Conservation (phyloP, 257 asterid species). For the Solanum bulbocastanum region DNA sequence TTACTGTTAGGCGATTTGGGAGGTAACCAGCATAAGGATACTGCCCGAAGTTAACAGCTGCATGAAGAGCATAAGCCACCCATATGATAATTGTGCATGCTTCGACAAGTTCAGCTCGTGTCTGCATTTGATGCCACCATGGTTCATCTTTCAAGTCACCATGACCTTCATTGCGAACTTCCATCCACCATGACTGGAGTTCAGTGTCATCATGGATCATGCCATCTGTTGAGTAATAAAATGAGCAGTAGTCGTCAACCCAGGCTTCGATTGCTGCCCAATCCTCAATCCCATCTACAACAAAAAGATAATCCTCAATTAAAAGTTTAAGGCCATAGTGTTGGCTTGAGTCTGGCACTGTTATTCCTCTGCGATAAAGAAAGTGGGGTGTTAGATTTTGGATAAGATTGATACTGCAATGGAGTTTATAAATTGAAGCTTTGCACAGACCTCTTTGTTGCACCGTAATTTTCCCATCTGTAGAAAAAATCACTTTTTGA, state of each 20-base stretch:
- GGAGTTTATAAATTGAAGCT: neutral
- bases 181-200: conserved; percentile 27
- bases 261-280: conserved; percentile 23
- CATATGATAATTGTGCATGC: conserved; percentile 21
- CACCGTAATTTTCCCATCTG: no score
- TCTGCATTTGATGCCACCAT: conserved; percentile 29
- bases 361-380: conserved; percentile 19
- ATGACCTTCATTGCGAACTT: conserved; percentile 17
- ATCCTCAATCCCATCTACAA: conserved; percentile 24
- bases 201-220: conserved; percentile 13
- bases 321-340: conserved; percentile 16
- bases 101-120: neutral
- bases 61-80: conserved; percentile 28
- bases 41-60: conserved; percentile 28
- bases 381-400: neutral
- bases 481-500: no score
- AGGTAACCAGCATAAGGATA: conserved; percentile 29
- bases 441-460: conserved; percentile 42
- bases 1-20: conserved; percentile 19
- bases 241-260: conserved; percentile 17
- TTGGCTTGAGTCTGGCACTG: conserved; percentile 12
- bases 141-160: conserved; percentile 23
- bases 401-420: neutral
- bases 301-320: conserved; percentile 23
- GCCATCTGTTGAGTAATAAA: conserved; percentile 12